A percentile compares a stretch with the other conserved stretches of the same genome.
These are phyloP conservation scores for Trypanosoma cruzi DNA, from an alignment of 208 protist species.

Conservation along the genomic window DNA sequence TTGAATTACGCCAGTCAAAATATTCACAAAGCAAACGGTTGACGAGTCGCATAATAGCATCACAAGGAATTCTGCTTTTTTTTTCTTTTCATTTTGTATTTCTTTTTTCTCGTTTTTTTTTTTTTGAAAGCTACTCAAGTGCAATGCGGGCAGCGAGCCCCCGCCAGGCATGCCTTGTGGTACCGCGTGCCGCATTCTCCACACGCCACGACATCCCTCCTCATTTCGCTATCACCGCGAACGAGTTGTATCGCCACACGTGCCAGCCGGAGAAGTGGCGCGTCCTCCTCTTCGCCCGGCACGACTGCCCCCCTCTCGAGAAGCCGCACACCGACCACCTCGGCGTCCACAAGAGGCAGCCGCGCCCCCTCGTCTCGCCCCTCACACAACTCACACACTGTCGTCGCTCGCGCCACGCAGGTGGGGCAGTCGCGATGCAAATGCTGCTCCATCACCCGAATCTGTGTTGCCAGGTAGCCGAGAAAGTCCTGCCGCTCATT, in stretches of 20 bases:
- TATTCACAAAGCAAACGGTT: not conserved
- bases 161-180: slow-evolving; percentile 6
- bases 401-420: slow-evolving; percentile 7
- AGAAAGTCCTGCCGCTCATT: slow-evolving; percentile 3
- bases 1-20: not conserved
- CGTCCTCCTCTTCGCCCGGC: not conserved
- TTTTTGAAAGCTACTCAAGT: not conserved
- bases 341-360: slow-evolving; percentile 6
- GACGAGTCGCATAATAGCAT: not conserved
- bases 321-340: slow-evolving; percentile 5
- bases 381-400: slow-evolving; percentile 19
- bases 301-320: not conserved
- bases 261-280: not conserved
- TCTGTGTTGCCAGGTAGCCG: slow-evolving; percentile 1
- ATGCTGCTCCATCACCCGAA: slow-evolving; percentile 18
- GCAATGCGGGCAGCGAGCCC: slow-evolving; percentile 8
- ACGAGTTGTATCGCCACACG: slow-evolving; percentile 8
- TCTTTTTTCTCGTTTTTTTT: not conserved
- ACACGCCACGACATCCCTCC: slow-evolving; percentile 1
- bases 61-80: not conserved
- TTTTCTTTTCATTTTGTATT: not conserved
- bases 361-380: not conserved
- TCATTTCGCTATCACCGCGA: not conserved
- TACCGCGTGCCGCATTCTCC: slow-evolving; percentile 6
- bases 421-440: slow-evolving; percentile 6